Evolutionary conservation across 2,329 filamentous ascomycete species (phyloP).

Genomic region (Fusarium sp.): DNA sequence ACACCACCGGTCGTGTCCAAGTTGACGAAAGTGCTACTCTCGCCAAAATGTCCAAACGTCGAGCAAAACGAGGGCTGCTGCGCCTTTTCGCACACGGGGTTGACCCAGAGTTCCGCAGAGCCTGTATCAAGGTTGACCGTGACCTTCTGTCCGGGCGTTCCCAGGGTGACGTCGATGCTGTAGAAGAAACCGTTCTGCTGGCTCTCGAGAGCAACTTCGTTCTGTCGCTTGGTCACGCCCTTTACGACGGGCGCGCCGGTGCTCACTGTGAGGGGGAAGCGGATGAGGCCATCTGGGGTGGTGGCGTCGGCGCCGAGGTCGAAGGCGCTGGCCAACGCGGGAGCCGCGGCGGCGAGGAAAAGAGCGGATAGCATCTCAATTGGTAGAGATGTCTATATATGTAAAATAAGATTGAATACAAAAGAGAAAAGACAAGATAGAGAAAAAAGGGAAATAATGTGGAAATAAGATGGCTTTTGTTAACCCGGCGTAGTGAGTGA

Average conservation of each 20-base stretch:
- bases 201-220: constrained; percentile 41
- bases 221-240: constrained; percentile 49
- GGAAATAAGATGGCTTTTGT: constrained; percentile 23
- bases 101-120: constrained; percentile 59
- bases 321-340: constrained; percentile 44
- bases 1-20: constrained; percentile 46
- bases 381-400: neutral
- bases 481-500: constrained; percentile 49
- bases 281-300: constrained; percentile 45
- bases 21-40: constrained; percentile 50
- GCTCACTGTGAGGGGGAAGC: constrained; percentile 50
- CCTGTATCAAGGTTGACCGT: constrained; percentile 59
- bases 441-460: neutral
- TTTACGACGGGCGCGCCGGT: constrained; percentile 49
- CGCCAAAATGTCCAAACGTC: constrained; percentile 50
- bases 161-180: constrained; percentile 56
- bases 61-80: constrained; percentile 48
- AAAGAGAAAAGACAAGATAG: neutral
- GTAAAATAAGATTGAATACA: neutral
- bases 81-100: constrained; percentile 55
- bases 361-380: constrained; percentile 51
- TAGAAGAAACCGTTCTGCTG: constrained; percentile 55
- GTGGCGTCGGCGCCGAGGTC: constrained; percentile 41
- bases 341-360: constrained; percentile 49
- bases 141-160: constrained; percentile 56